Conservation (phyloP, 1,139 yeast species). For the Schwanniomyces etchellsii region DNA sequence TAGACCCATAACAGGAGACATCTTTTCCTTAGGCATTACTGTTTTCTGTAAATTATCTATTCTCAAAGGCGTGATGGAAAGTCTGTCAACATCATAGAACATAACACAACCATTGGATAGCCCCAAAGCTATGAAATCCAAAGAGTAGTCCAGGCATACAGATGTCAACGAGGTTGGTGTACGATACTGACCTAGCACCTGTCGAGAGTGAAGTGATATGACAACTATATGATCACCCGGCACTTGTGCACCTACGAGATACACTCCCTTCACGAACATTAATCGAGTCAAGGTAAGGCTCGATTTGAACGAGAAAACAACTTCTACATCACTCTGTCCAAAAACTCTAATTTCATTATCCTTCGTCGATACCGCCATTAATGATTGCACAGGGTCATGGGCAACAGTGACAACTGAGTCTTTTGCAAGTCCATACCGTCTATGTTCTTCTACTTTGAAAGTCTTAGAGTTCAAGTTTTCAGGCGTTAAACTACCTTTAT, state of each 20-base stretch:
- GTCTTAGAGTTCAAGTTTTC: slow-evolving; percentile 32
- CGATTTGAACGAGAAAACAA: slow-evolving; percentile 50
- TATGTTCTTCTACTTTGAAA: slow-evolving; percentile 27
- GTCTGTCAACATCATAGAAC: slow-evolving; percentile 83
- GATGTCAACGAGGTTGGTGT: slow-evolving; percentile 66
- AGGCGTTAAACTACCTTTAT: slow-evolving; percentile 34
- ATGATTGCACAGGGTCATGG: slow-evolving; percentile 83
- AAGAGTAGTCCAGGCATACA: slow-evolving; percentile 72
- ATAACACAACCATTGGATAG: slow-evolving; percentile 67
- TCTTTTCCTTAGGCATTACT: slow-evolving; percentile 41
- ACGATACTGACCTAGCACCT: slow-evolving; percentile 47
- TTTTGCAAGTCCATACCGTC: slow-evolving; percentile 33
- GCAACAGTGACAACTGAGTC: slow-evolving; percentile 57
- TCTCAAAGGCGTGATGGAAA: slow-evolving; percentile 57
- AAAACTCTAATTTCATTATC: slow-evolving; percentile 67
- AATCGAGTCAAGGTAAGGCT: slow-evolving; percentile 50
- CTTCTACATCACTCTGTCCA: slow-evolving; percentile 83
- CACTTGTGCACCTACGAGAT: slow-evolving; percentile 61
- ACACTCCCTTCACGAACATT: slow-evolving; percentile 73
- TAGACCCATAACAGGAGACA: slow-evolving; percentile 59
- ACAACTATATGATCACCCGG: slow-evolving; percentile 50
- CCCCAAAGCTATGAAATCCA: slow-evolving; percentile 86
- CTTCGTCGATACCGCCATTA: slow-evolving; percentile 75
- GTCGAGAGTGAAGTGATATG: slow-evolving; percentile 62
- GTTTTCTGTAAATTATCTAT: slow-evolving; percentile 69